A percentile compares a stretch with the other conserved stretches of the same genome.
Evolutionary conservation across 1,284 basidiomycete species (phyloP).

Genomic region (Wolfiporia cocos): DNA sequence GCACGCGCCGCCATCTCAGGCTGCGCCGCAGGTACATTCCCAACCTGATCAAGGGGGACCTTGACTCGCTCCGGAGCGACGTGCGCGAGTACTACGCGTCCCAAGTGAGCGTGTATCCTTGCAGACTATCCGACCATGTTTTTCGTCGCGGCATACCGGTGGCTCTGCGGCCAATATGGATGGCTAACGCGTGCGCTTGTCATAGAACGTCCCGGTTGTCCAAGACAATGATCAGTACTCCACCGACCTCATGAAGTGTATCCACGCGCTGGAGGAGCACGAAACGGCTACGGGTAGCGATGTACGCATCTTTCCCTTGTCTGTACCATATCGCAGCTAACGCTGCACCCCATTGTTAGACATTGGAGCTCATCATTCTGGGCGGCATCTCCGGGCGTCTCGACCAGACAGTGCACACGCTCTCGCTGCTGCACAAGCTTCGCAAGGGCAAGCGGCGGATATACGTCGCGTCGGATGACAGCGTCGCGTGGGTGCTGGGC

Average conservation of each 20-base stretch:
- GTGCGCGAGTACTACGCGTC: slow-evolving; percentile 66
- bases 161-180: neutral
- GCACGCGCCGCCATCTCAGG: too few relatives aligned
- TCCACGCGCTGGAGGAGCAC: slow-evolving; percentile 55
- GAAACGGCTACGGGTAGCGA: slow-evolving; percentile 34
- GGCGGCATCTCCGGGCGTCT: slow-evolving; percentile 89
- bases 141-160: neutral
- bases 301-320: slow-evolving; percentile 22
- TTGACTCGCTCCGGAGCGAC: slow-evolving; percentile 82
- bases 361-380: slow-evolving; percentile 65
- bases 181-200: neutral
- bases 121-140: neutral
- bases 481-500: slow-evolving; percentile 85
- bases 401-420: slow-evolving; percentile 91
- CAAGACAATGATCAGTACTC: slow-evolving; percentile 74
- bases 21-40: slow-evolving; percentile 58
- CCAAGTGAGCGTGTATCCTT: slow-evolving; percentile 32
- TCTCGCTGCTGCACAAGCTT: slow-evolving; percentile 83
- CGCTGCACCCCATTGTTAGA: neutral
- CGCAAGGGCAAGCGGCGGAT: slow-evolving; percentile 56
- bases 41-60: slow-evolving; percentile 87
- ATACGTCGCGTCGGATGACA: slow-evolving; percentile 83
- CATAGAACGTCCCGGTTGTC: slow-evolving; percentile 62
- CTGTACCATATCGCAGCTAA: neutral
- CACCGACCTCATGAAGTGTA: slow-evolving; percentile 94